Base-by-base conservation (phyloP, 2,329 filamentous ascomycete genomes). In the Aspergillus floridensis region DNA sequence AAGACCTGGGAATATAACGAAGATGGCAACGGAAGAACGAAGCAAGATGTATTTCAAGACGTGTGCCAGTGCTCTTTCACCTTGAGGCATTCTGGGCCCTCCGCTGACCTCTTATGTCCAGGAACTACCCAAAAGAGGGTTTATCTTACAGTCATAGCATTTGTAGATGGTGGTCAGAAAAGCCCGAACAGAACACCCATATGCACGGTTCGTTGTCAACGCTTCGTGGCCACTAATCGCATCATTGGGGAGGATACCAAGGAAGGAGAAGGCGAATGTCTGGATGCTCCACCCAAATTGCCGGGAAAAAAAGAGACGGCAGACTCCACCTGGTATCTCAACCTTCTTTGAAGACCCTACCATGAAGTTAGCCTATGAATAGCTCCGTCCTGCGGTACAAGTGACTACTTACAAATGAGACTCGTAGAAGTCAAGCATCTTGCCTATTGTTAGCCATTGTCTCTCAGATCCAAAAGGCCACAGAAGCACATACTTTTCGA, bases 391-490 rank as follows among this genome's bases (percentile, higher is more conserved):
- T 4, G n/a, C 12, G 3, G 12, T 26, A 50, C 16, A 5, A 44
- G 6, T 19, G 50, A 26, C 29, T 32, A 69, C 76, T 72, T 72
- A 80, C 77, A 82, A 68, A 66, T 82, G 79, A 44, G 71, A 66
- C 66, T 82, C 79, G 59, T 81, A 82, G 56, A 81, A 82, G 59
- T 75, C 69, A 11, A 81, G 74, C 79, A 82, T 81, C 73, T 79
- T 56, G 10, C 16, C 49, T 14, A 8, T 48, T 14, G 58, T 71
- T 54, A 70, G 58, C 56, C 8, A 22, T n/a, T 22, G 26, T 16
- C 12, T 16, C 47, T 16, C 10, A 21, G 59, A 6, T 7, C 19
- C 10, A 10, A 16, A 3, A 19, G 6, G 5, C 16, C 14, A 22
- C 7, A 26, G 32, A 11, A 21, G n/a, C 50, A 62, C 67, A 65